A percentile compares a stretch with the other conserved stretches of the same genome.
phyloP scores from a whole-genome alignment of 1,284 basidiomycete genomes.

The Sparassis latifolia region DNA sequence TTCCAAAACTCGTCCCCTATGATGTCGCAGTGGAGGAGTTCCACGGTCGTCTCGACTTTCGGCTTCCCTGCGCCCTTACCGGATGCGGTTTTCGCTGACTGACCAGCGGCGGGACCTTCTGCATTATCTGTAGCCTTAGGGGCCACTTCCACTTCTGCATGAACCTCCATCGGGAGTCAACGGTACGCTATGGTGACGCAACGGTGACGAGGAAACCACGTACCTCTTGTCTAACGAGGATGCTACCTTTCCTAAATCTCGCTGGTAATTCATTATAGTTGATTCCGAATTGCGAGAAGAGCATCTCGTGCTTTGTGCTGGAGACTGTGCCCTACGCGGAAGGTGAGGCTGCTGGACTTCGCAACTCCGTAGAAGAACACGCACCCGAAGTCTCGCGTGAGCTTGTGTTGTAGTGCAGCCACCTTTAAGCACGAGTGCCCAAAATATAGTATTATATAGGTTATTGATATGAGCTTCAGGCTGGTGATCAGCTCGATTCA shows the following conservation, averaged over 20 bases:
- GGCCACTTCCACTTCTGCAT: neutral
- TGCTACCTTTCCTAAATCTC: slow-evolving; percentile 83
- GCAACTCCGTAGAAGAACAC: slow-evolving; percentile 7
- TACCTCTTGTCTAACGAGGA: slow-evolving; percentile 64
- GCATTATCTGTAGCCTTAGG: neutral
- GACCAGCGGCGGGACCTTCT: neutral
- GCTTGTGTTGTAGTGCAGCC: slow-evolving; percentile 76
- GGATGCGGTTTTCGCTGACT: neutral
- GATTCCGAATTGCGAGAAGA: slow-evolving; percentile 76
- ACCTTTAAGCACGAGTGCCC: slow-evolving; percentile 84
- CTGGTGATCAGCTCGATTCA: slow-evolving; percentile 8
- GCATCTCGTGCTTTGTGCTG: slow-evolving; percentile 86
- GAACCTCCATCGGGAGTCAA: neutral
- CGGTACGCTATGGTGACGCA: neutral
- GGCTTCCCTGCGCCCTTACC: slow-evolving; percentile 6
- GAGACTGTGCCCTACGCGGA: slow-evolving; percentile 73
- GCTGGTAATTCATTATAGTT: slow-evolving; percentile 83
- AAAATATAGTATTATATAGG: slow-evolving; percentile 94
- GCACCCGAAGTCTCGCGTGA: slow-evolving; percentile 69
- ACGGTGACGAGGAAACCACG: neutral
- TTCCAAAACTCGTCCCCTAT: slow-evolving; percentile 81
- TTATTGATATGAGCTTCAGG: slow-evolving; percentile 93
- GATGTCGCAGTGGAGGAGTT: slow-evolving; percentile 75
- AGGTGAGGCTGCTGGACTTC: neutral
- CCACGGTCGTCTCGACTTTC: slow-evolving; percentile 35